Percentiles rank a stretch among this genome's conserved stretches.
Evolutionary conservation across 345 rosid genomes (phyloP).

Genomic region (Trapa bicornis): DNA sequence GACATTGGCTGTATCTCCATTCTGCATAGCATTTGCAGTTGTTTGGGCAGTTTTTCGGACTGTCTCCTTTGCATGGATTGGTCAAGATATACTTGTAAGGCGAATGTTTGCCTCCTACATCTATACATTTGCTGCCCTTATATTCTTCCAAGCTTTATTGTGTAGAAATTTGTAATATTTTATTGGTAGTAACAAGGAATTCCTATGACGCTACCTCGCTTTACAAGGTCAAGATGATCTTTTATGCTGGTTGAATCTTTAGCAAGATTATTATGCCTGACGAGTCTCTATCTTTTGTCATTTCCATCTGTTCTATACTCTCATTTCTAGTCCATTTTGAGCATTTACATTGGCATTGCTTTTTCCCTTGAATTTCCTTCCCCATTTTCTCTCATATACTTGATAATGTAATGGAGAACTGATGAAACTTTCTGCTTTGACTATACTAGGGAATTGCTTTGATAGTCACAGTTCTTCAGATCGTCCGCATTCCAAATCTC

Average conservation of each 20-base stretch:
- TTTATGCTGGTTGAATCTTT: background rate
- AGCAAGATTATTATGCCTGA: background rate
- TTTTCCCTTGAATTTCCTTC: background rate
- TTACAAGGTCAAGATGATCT: background rate
- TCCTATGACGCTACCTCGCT: background rate
- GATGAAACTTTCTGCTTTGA: constrained; percentile 6
- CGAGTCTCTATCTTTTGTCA: background rate
- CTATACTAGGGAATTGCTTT: constrained; percentile 72
- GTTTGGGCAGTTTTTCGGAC: constrained; percentile 73
- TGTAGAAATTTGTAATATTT: background rate
- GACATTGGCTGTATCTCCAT: constrained; percentile 78
- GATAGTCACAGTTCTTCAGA: constrained; percentile 92
- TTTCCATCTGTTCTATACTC: background rate
- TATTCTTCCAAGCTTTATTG: background rate
- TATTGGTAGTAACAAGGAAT: background rate
- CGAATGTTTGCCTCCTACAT: background rate
- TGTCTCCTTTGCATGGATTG: constrained; percentile 80
- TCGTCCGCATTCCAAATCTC: constrained; percentile 85
- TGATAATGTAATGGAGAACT: constrained; percentile 3
- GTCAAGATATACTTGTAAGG: constrained; percentile 98
- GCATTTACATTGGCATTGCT: background rate
- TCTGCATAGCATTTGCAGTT: constrained; percentile 86
- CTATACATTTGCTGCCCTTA: background rate
- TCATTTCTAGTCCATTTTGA: background rate
- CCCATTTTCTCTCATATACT: background rate